phyloP scores from a whole-genome alignment of 352 stramenopile species.

The Discostella stelligera region DNA sequence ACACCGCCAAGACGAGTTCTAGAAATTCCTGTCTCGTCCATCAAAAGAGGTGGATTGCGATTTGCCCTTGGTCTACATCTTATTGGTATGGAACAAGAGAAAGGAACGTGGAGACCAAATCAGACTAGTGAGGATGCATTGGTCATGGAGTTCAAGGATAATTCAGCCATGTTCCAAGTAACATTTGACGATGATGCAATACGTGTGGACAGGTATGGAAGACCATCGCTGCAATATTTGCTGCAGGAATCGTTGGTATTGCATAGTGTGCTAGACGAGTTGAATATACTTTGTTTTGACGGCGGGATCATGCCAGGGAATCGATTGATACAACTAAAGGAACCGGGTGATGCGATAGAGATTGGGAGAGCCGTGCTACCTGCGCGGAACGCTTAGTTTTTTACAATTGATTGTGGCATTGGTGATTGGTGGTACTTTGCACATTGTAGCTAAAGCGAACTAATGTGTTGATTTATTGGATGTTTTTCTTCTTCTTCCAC shows the following conservation, averaged over 20 bases:
- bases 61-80: constrained; percentile 66
- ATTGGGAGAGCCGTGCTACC: constrained; percentile 54
- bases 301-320: constrained; percentile 56
- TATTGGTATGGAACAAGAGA: constrained; percentile 50
- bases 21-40: constrained; percentile 45
- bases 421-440: too few species aligned
- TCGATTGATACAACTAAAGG: constrained; percentile 56
- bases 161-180: constrained; percentile 62
- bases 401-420: neutral
- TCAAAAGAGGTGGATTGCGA: constrained; percentile 65
- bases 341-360: constrained; percentile 45
- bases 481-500: constrained; percentile 18
- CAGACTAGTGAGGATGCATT: constrained; percentile 48
- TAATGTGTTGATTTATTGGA: neutral
- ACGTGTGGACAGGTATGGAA: constrained; percentile 21
- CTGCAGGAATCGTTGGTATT: constrained; percentile 72
- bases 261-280: constrained; percentile 71
- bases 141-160: constrained; percentile 65
- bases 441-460: neutral
- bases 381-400: constrained; percentile 42
- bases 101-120: constrained; percentile 55
- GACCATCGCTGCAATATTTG: constrained; percentile 57
- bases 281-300: constrained; percentile 53
- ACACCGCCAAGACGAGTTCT: constrained; percentile 32
- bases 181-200: constrained; percentile 60